Percentiles rank a stretch among this genome's conserved stretches.
phyloP scores from a whole-genome alignment of 1,139 yeast species.

The Candida neerlandica region DNA sequence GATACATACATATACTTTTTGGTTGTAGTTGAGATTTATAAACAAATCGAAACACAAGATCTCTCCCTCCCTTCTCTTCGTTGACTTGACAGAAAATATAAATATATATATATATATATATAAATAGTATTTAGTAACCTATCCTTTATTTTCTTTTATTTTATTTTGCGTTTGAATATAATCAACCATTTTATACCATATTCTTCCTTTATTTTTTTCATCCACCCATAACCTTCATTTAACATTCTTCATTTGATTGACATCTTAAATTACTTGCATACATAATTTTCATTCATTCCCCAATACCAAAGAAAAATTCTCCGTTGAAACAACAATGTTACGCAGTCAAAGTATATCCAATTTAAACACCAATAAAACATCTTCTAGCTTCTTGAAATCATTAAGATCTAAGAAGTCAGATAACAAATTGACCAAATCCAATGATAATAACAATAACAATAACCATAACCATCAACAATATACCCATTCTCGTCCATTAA shows the following conservation, averaged over 20 bases:
- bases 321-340: conserved; percentile 22
- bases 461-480: not conserved
- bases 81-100: not conserved
- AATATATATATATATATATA: not conserved
- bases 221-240: too few relatives aligned
- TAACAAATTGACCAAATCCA: not conserved
- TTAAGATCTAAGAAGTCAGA: conserved; percentile 22
- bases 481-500: conserved; percentile 11
- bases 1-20: not conserved
- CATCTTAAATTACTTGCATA: not conserved
- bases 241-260: not conserved
- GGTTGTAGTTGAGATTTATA: not conserved
- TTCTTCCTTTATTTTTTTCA: too few relatives aligned
- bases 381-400: conserved; percentile 25
- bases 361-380: conserved; percentile 25
- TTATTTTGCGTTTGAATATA: not conserved
- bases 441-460: not conserved
- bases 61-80: not conserved
- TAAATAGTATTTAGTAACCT: not conserved
- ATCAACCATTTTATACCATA: too few relatives aligned
- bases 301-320: not conserved
- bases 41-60: not conserved
- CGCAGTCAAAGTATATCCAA: conserved; percentile 36
- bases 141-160: not conserved
- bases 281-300: not conserved